Conservation (phyloP, 1,284 basidiomycete species). For the Sanghuangporus sanghuang region DNA sequence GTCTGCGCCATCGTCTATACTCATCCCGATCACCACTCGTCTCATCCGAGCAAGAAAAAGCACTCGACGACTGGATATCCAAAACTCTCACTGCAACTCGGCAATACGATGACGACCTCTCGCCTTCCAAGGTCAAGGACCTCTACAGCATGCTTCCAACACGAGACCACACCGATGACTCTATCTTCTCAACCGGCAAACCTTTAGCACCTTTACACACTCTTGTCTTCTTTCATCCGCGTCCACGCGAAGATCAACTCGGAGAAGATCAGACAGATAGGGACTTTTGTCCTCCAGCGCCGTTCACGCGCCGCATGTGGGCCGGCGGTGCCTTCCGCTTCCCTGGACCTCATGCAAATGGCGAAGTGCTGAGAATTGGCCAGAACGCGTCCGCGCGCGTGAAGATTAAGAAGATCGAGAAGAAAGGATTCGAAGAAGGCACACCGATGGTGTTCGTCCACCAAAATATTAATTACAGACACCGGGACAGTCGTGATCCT, state of each 20-base stretch:
- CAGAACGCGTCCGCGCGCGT: slow-evolving; percentile 45
- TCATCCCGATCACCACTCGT: neutral
- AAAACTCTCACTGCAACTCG: neutral
- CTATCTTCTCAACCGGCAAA: neutral
- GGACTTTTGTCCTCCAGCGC: slow-evolving; percentile 66
- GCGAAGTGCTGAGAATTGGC: slow-evolving; percentile 35
- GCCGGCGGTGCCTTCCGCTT: slow-evolving; percentile 59
- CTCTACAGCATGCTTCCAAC: slow-evolving; percentile 16
- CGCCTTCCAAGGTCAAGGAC: slow-evolving; percentile 11
- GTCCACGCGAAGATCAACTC: slow-evolving; percentile 51
- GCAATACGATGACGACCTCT: slow-evolving; percentile 6
- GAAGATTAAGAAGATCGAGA: slow-evolving; percentile 49
- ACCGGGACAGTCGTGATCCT: slow-evolving; percentile 13
- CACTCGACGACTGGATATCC: slow-evolving; percentile 11
- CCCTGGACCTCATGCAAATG: neutral
- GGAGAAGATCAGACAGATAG: slow-evolving; percentile 71
- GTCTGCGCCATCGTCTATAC: neutral
- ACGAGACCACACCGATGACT: neutral
- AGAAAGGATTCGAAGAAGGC: slow-evolving; percentile 53
- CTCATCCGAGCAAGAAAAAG: neutral
- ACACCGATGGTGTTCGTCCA: slow-evolving; percentile 72
- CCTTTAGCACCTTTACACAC: slow-evolving; percentile 39
- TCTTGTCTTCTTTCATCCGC: slow-evolving; percentile 70
- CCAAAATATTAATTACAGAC: slow-evolving; percentile 44
- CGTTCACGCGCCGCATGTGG: slow-evolving; percentile 82